phyloP scores from a whole-genome alignment of 441 rosid species.

The Breynia disticha region DNA sequence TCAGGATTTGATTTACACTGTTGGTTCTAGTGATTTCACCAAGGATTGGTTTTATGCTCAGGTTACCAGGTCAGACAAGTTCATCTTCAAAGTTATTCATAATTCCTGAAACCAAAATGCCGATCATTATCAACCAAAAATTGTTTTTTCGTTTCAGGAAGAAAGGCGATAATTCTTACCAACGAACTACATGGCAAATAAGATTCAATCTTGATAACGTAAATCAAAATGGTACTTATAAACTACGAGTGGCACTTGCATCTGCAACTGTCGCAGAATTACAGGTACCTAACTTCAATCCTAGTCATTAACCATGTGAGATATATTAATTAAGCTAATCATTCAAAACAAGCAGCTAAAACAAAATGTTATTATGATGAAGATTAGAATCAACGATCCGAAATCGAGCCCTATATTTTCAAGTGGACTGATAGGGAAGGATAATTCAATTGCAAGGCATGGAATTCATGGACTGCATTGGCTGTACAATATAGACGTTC shows the following conservation, averaged over 20 bases:
- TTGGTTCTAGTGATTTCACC: conserved; percentile 31
- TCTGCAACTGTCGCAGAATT: conserved; percentile 57
- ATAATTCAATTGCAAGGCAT: conserved; percentile 70
- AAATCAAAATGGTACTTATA: conserved; percentile 32
- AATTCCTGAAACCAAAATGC: no score
- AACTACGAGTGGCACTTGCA: conserved; percentile 58
- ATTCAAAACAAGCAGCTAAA: background rate
- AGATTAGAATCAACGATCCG: conserved; percentile 48
- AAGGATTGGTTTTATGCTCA: conserved; percentile 58
- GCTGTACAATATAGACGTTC: conserved; percentile 49
- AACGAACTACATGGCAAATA: conserved; percentile 68
- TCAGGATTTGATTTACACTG: conserved; percentile 39
- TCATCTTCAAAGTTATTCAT: no score
- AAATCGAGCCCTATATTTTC: conserved; percentile 32
- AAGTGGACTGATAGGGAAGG: conserved; percentile 58
- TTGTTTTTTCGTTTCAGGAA: no score
- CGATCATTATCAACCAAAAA: no score
- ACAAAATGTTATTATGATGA: background rate
- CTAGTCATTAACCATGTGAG: background rate
- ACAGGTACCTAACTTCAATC: conserved; percentile 28
- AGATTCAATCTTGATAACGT: conserved; percentile 39
- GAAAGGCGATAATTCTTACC: conserved; percentile 13
- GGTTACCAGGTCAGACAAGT: conserved; percentile 10
- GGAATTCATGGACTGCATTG: conserved; percentile 76
- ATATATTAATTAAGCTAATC: background rate